Conservation (phyloP, 1,284 basidiomycete species). For the Fistulina hepatica region DNA sequence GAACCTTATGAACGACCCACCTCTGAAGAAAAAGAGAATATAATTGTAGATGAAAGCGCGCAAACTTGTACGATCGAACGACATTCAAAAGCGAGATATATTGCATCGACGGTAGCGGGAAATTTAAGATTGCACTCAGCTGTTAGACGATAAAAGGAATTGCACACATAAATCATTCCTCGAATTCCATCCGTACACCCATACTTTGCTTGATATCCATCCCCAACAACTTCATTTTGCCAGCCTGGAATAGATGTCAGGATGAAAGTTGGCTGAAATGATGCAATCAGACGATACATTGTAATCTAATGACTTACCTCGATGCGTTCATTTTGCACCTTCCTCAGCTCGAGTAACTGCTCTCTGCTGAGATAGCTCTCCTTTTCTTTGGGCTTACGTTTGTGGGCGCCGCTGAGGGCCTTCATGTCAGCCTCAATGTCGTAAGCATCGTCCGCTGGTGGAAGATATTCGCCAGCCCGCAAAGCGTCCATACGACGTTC, state of each 20-base stretch:
- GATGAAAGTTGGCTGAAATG: neutral
- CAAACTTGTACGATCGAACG: too few species aligned
- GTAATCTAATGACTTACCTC: constrained; percentile 36
- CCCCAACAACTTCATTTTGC: constrained; percentile 73
- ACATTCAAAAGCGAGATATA: too few species aligned
- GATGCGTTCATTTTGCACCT: constrained; percentile 70
- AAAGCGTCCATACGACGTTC: constrained; percentile 73
- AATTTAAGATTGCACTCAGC: too few species aligned
- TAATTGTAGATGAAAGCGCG: too few species aligned
- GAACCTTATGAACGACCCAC: too few species aligned
- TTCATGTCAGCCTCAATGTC: constrained; percentile 74
- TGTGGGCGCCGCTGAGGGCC: constrained; percentile 55
- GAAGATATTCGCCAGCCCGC: constrained; percentile 67
- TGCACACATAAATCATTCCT: too few species aligned
- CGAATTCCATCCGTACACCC: constrained; percentile 82
- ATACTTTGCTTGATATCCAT: constrained; percentile 74
- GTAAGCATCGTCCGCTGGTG: constrained; percentile 56
- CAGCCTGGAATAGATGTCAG: constrained; percentile 33
- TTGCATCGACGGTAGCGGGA: too few species aligned
- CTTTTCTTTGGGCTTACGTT: constrained; percentile 48
- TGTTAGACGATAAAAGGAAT: too few species aligned
- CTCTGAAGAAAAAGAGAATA: too few species aligned
- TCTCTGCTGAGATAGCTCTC: constrained; percentile 69
- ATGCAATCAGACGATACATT: too few species aligned
- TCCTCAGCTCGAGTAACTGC: constrained; percentile 68